Percentiles rank a stretch among this genome's conserved stretches.
phyloP scores from a whole-genome alignment of 164 flowering plant genomes.

The Vitis rupestris region DNA sequence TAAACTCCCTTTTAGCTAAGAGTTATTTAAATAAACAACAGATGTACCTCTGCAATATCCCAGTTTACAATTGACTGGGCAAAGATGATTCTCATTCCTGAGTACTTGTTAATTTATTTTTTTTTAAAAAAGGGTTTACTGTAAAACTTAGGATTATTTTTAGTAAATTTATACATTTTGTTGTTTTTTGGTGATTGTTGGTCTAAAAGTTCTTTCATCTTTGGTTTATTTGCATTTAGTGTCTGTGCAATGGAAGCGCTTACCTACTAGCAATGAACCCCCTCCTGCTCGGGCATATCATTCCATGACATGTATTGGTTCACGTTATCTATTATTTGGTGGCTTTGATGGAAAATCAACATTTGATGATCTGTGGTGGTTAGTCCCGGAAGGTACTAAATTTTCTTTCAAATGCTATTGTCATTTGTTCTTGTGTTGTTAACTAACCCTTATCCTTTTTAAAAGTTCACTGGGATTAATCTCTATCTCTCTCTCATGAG shows the following conservation, averaged over 20 bases:
- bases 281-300: conserved; percentile 98
- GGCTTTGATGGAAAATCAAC: conserved; percentile 97
- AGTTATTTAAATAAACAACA: no score
- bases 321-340: conserved; percentile 87
- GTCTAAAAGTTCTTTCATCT: background rate
- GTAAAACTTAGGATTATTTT: background rate
- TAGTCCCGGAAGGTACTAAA: conserved; percentile 88
- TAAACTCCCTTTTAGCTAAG: no score
- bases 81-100: no score
- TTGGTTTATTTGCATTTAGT: conserved; percentile 36
- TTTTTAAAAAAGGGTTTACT: no score
- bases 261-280: conserved; percentile 67
- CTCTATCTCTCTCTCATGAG: no score
- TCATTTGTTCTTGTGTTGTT: background rate
- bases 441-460: background rate
- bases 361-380: conserved; percentile 93
- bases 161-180: background rate
- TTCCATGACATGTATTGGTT: conserved; percentile 73
- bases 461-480: background rate
- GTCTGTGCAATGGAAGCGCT: conserved; percentile 94
- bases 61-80: no score
- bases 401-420: background rate
- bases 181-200: background rate
- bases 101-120: no score
- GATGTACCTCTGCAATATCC: no score